These are phyloP conservation scores for Aphanomyces stellatus DNA, from an alignment of 352 stramenopile genomes.

Conservation along the genomic window DNA sequence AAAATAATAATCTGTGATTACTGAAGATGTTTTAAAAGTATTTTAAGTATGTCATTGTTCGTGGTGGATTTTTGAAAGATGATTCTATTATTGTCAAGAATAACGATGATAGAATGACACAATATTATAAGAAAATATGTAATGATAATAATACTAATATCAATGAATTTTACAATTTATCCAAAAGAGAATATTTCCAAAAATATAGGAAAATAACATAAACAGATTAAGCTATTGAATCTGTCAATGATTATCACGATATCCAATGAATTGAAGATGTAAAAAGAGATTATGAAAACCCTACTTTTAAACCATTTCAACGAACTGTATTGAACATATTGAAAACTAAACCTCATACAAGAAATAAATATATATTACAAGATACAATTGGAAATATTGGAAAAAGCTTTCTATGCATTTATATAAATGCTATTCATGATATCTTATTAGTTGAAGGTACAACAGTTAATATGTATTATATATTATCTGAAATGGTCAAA, in stretches of 20 bases:
- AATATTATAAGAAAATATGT: neutral
- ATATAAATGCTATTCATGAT: neutral
- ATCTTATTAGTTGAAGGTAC: neutral
- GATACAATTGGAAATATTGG: neutral
- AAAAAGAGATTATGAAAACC: neutral
- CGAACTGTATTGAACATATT: neutral
- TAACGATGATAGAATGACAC: neutral
- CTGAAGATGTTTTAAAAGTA: too few relatives aligned
- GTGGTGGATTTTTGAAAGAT: too few relatives aligned
- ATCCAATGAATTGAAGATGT: neutral
- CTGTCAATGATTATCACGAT: neutral
- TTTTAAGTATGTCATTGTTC: too few relatives aligned
- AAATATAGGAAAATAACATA: neutral
- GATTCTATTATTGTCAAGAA: neutral
- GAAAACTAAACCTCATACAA: neutral
- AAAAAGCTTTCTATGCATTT: neutral
- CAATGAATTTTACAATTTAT: conserved; percentile 15
- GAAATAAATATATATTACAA: neutral
- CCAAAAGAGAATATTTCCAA: neutral
- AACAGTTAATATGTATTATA: neutral
- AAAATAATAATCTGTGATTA: too few relatives aligned
- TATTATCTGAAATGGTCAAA: neutral
- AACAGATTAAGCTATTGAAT: neutral
- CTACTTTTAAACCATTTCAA: neutral
- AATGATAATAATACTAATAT: conserved; percentile 8